Evolutionary conservation across 31 red algal species (phyloP).

Genomic region (Porphyra umbilicalis): DNA sequence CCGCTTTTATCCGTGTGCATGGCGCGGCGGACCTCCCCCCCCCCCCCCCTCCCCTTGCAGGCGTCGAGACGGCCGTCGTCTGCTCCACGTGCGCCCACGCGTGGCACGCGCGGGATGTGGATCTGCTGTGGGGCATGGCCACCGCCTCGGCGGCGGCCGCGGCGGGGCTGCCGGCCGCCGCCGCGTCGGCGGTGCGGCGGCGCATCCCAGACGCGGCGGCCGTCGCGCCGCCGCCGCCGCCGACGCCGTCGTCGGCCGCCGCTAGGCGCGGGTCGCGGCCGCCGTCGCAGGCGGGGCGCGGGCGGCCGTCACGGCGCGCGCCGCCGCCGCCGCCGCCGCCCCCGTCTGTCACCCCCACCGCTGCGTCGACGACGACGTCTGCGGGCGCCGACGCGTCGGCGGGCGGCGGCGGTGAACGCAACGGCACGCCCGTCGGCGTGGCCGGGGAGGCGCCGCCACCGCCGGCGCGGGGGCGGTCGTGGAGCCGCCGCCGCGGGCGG

Average conservation of each 20-base stretch:
- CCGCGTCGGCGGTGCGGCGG: neutral
- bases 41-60: neutral
- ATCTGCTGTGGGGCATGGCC: slow-evolving; percentile 54
- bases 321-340: neutral
- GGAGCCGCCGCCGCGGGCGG: neutral
- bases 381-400: neutral
- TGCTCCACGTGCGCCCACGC: slow-evolving; percentile 61
- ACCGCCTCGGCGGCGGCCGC: slow-evolving; percentile 23
- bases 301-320: too few species aligned
- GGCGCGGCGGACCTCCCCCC: neutral
- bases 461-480: neutral
- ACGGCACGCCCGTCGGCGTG: neutral
- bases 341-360: neutral
- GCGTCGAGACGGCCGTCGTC: slow-evolving; percentile 20
- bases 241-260: neutral
- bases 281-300: neutral
- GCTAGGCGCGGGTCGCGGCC: too few species aligned
- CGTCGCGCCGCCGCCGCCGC: neutral
- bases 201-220: neutral
- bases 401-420: too few species aligned
- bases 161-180: neutral
- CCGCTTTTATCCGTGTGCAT: neutral
- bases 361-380: neutral
- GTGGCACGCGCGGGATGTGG: slow-evolving; percentile 58
- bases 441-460: neutral